Evolutionary conservation across 306 rosid species (phyloP), one percentile per base, ranked within the genome.

Genomic region (Dicorynia guianensis): DNA sequence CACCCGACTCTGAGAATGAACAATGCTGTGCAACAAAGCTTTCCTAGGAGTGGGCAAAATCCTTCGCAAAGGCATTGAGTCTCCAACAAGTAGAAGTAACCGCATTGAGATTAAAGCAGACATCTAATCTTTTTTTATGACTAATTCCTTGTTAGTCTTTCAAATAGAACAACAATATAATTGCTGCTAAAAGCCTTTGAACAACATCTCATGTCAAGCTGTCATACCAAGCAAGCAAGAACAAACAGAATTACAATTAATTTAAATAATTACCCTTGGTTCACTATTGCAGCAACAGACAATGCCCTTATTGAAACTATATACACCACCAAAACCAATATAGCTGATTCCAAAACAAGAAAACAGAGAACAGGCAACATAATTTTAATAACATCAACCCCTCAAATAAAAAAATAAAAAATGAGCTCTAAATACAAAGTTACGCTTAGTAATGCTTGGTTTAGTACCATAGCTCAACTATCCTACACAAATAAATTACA

Each of bases 81-180:
- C 93, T 65, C 97, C 95, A 20, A 78, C 92, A 60, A 90, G 85
- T 38, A 85, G 30, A 64, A 88, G 86, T 67, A 92, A 85, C 86
- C 88, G 81, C 0, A 87, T 54, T 17, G 97, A 84, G 62, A 76
- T 73, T 59, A 87, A 79, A 40, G 86, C 84, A 25, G 89, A 85
- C 98, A 94, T 94, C 8, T n/a, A 61, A 50, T n/a, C 63, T 63
- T 72, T 61, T 36, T 43, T 8, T 35, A 50, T 42, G 11, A 75
- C 64, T 52, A 64, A 55, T 36, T 48, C 18, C 4, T 48, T 42
- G 34, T 44, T 13, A 39, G 11, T 79, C 12, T 72, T 71, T 10
- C 44, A 44, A 58, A 50, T 70, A 43, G 62, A 43, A 74, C 54
- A 47, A 42, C 46, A 63, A 11, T 20, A 46, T 20, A 48, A 63